Evolutionary conservation across 805 yeast species (phyloP), one percentile per base, ranked within the genome.

Genomic region (Lipomyces yamadae): DNA sequence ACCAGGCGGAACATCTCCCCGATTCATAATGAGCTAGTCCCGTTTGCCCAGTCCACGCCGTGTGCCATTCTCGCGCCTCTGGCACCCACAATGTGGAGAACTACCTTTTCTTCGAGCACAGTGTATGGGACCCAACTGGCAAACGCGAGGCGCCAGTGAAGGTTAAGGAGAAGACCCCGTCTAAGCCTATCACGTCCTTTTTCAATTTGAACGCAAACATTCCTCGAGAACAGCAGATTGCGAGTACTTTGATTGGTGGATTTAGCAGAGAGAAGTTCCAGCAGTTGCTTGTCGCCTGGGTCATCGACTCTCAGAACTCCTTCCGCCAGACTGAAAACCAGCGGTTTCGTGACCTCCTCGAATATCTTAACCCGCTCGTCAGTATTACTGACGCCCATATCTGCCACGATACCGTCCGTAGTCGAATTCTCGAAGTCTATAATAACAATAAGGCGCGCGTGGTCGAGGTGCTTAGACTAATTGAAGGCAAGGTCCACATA

Each of bases 251-350:
- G n/a, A n/a, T n/a, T n/a, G n/a, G n/a, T n/a, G n/a, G n/a, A n/a
- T 50, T 50, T 50, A 50, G 54, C 54, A 50, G 54, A 50, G 54
- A 50, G 54, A 50, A 50, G 54, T 50, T 50, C 45, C 45, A 39
- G 45, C 45, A 39, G 45, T 39, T 39, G 15, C 54, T 50, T 50
- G 54, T 50, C 54, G 54, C 54, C 32, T 50, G 54, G 54, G 32
- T 50, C 18, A 50, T 50, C 54, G 54, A 50, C 54, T 50, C 54
- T 50, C 32, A 50, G 54, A 15, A 32, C 54, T 50, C 54, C 18
- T 50, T 50, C 32, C 45, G 45, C 45, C 45, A 39, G 45, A 13
- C 45, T n/a, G 45, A 39, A 50, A 50, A 50, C 54, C 54, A 50
- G 54, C 54, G 3, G 32, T 50, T 50, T 50, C 54, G 54, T 32